These are phyloP conservation scores for Piper betle DNA, from an alignment of 164 flowering plant species.

Conservation along the genomic window DNA sequence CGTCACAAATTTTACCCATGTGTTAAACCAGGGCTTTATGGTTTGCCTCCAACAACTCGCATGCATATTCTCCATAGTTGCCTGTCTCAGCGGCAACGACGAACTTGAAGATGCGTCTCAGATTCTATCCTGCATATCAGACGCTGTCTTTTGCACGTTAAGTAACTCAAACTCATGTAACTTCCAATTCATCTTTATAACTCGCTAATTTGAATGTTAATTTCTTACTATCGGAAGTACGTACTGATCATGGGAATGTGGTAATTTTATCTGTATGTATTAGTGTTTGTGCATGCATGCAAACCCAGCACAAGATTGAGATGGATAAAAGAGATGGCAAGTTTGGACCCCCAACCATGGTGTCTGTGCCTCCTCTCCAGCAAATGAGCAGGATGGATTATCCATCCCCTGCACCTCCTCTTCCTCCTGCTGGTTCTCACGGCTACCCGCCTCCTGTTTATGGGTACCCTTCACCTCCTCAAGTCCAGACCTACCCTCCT, in stretches of 20 bases:
- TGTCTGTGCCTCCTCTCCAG: constrained; percentile 47
- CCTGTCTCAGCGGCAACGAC: constrained; percentile 32
- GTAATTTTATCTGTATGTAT: background rate
- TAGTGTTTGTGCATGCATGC: constrained; percentile 72
- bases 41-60: constrained; percentile 64
- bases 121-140: constrained; percentile 29
- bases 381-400: constrained; percentile 54
- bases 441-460: constrained; percentile 31
- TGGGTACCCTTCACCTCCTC: constrained; percentile 29
- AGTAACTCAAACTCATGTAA: constrained; percentile 1
- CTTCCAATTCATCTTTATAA: background rate
- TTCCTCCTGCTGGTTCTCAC: constrained; percentile 10
- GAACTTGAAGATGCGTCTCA: constrained; percentile 38
- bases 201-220: background rate
- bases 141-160: constrained; percentile 47
- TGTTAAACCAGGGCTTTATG: constrained; percentile 37
- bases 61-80: constrained; percentile 43
- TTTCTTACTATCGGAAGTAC: too few species aligned
- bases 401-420: constrained; percentile 15
- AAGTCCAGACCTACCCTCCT: constrained; percentile 22
- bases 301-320: constrained; percentile 66
- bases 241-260: background rate
- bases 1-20: too few species aligned
- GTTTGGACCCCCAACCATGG: constrained; percentile 26
- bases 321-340: constrained; percentile 56